Conservation (phyloP, 345 rosid species). For the Boechera stricta region DNA sequence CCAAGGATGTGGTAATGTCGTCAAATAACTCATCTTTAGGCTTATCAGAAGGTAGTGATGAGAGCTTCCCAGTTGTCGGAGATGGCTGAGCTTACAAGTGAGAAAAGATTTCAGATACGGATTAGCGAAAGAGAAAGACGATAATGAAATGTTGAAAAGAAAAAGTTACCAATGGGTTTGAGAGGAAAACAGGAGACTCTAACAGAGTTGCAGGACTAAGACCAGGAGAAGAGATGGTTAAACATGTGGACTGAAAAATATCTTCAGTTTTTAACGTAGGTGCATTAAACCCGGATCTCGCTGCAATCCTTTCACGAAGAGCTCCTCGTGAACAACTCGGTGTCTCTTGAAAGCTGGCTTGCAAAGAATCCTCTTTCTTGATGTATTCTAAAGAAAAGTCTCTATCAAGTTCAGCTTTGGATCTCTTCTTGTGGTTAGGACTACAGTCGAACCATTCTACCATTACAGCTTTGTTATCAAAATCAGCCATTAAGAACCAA, state of each 20-base stretch:
- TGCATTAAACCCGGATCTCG: conserved; percentile 77
- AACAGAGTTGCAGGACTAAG: conserved; percentile 76
- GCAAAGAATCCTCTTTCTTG: not conserved
- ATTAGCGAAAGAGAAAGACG: not conserved
- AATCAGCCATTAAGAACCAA: conserved; percentile 57
- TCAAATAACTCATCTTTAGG: conserved; percentile 59
- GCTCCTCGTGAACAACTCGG: conserved; percentile 55
- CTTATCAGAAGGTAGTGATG: conserved; percentile 56
- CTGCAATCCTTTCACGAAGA: conserved; percentile 78
- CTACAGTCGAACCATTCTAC: conserved; percentile 77
- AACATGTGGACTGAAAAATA: conserved; percentile 57
- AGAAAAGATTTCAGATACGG: conserved; percentile 1
- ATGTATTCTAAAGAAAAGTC: conserved; percentile 30
- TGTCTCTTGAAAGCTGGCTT: conserved; percentile 44
- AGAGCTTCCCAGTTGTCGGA: conserved; percentile 81
- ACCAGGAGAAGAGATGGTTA: conserved; percentile 71
- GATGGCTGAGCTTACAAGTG: conserved; percentile 69
- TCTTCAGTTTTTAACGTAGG: conserved; percentile 66
- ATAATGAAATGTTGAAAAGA: conserved; percentile 2
- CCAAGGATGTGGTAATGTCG: conserved; percentile 61
- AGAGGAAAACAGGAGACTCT: conserved; percentile 81
- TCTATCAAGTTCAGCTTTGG: conserved; percentile 48
- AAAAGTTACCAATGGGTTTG: conserved; percentile 65
- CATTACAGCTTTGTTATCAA: conserved; percentile 59
- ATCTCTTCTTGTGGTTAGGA: conserved; percentile 63